phyloP scores from a whole-genome alignment of 1,284 basidiomycete species.

The Exobasidium cylindrosporum region DNA sequence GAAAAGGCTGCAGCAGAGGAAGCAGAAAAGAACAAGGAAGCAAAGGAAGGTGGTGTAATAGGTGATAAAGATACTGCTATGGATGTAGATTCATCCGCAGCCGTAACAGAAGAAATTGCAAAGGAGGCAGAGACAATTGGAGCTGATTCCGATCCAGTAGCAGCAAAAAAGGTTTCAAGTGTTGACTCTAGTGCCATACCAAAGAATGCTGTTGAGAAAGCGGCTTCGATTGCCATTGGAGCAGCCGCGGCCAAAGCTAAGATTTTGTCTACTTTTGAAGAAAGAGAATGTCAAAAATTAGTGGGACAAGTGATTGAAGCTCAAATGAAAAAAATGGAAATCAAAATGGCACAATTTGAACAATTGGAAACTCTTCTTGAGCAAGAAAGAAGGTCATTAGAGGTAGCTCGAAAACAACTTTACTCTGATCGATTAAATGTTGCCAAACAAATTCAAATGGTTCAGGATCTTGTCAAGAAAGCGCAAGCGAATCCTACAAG shows the following conservation, averaged over 20 bases:
- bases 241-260: constrained; percentile 84
- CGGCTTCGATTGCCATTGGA: constrained; percentile 62
- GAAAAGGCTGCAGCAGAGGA: constrained; percentile 14
- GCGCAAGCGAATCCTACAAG: constrained; percentile 36
- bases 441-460: constrained; percentile 45
- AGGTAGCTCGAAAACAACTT: constrained; percentile 46
- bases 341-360: constrained; percentile 54
- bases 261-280: constrained; percentile 78
- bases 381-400: constrained; percentile 41
- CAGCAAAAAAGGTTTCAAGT: neutral
- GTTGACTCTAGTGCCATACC: constrained; percentile 38
- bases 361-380: constrained; percentile 51
- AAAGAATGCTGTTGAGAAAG: constrained; percentile 44
- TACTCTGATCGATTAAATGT: constrained; percentile 49
- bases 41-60: constrained; percentile 56
- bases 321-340: constrained; percentile 84
- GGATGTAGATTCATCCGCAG: constrained; percentile 33
- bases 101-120: constrained; percentile 8
- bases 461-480: constrained; percentile 46
- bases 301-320: constrained; percentile 83
- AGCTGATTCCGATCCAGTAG: constrained; percentile 5
- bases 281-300: constrained; percentile 73
- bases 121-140: constrained; percentile 9
- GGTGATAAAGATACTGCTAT: constrained; percentile 22
- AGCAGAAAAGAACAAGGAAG: constrained; percentile 40